phyloP scores from a whole-genome alignment of 371 early-diverging fungal genomes.

The Phascolomyces articulosus region DNA sequence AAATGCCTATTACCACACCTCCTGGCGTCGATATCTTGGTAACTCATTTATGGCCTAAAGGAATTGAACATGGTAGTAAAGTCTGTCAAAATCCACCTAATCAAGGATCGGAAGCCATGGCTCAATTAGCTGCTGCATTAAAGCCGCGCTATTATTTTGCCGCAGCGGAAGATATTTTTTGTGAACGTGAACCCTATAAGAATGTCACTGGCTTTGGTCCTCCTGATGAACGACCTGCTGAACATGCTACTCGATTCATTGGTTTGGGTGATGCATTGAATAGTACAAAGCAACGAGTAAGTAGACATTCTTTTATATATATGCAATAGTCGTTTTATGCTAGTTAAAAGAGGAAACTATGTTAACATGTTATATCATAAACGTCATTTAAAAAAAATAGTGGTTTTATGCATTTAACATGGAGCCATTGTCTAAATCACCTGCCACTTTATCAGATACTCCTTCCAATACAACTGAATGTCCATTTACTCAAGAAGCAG shows the following conservation, averaged over 20 bases:
- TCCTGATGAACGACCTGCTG: slow-evolving; percentile 44
- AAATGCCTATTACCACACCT: slow-evolving; percentile 34
- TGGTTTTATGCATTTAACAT: slow-evolving; percentile 96
- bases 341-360: too few species aligned
- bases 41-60: slow-evolving; percentile 79
- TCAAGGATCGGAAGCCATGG: slow-evolving; percentile 35
- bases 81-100: slow-evolving; percentile 9
- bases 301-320: neutral
- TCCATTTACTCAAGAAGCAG: slow-evolving; percentile 49
- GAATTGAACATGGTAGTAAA: slow-evolving; percentile 37
- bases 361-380: too few species aligned
- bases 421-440: slow-evolving; percentile 60
- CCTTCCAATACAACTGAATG: slow-evolving; percentile 66
- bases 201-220: slow-evolving; percentile 54
- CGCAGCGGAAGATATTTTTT: slow-evolving; percentile 65
- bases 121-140: slow-evolving; percentile 52
- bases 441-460: slow-evolving; percentile 31
- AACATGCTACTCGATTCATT: slow-evolving; percentile 83
- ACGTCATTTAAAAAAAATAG: slow-evolving; percentile 35
- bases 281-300: slow-evolving; percentile 60
- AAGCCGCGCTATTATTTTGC: slow-evolving; percentile 93
- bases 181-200: slow-evolving; percentile 85
- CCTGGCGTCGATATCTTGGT: slow-evolving; percentile 82
- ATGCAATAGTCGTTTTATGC: too few species aligned
- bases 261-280: slow-evolving; percentile 78